A percentile compares a stretch with the other conserved stretches of the same genome.
Conservation (phyloP, 768 basidiomycete genomes). For the Melanogaster broomeanus region DNA sequence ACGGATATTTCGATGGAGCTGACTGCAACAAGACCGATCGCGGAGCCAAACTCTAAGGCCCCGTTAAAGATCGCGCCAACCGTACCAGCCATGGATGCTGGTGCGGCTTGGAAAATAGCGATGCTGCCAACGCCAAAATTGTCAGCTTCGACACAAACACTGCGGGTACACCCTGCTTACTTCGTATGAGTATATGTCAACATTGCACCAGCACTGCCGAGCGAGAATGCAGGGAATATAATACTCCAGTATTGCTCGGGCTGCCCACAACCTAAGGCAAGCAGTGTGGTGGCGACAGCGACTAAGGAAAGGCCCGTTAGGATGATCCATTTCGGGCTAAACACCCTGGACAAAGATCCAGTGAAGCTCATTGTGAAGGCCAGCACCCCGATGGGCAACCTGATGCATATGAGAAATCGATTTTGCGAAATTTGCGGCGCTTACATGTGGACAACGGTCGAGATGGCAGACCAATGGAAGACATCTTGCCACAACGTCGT, state of each 20-base stretch:
- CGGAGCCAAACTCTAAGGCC: constrained; percentile 53
- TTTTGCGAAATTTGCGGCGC: constrained; percentile 2
- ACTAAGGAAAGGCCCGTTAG: constrained; percentile 41
- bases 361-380: constrained; percentile 40
- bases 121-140: constrained; percentile 34
- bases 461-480: constrained; percentile 44
- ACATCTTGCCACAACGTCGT: constrained; percentile 42
- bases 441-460: constrained; percentile 41
- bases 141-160: neutral
- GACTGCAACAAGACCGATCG: constrained; percentile 50
- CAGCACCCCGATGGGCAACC: constrained; percentile 44
- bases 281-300: constrained; percentile 40
- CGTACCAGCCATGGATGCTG: constrained; percentile 50
- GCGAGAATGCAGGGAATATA: constrained; percentile 49
- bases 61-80: constrained; percentile 59
- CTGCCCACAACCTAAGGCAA: constrained; percentile 43
- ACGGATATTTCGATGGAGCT: constrained; percentile 50
- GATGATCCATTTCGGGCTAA: constrained; percentile 47
- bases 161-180: constrained; percentile 30
- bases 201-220: constrained; percentile 49
- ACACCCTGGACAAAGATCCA: constrained; percentile 38
- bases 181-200: constrained; percentile 49
- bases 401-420: constrained; percentile 13
- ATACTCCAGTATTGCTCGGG: constrained; percentile 47
- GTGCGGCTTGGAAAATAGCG: constrained; percentile 50